Conservation (phyloP, 495 filamentous ascomycete species). For the Hypoxylon cercidicola region DNA sequence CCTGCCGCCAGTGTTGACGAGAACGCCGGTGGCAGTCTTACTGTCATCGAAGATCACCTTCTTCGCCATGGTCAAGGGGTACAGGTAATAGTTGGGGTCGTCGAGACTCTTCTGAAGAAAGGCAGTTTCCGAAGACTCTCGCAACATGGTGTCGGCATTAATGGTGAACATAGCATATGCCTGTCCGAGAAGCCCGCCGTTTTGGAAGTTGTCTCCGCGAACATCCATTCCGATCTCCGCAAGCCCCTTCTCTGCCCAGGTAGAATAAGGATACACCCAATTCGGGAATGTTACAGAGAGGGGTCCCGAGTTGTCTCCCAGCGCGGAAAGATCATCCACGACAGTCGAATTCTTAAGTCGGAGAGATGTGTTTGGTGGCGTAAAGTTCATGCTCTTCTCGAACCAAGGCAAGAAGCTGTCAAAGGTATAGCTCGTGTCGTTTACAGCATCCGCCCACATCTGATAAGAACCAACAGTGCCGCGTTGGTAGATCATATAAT, state of each 20-base stretch:
- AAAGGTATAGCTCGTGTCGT: constrained; percentile 65
- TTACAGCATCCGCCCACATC: constrained; percentile 67
- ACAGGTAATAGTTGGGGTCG: constrained; percentile 44
- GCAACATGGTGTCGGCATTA: constrained; percentile 40
- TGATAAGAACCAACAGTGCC: constrained; percentile 53
- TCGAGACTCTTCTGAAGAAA: constrained; percentile 37
- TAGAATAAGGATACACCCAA: constrained; percentile 56
- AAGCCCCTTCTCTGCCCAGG: constrained; percentile 50
- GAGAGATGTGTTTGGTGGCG: constrained; percentile 54
- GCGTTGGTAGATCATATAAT: constrained; percentile 62
- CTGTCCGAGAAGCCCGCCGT: constrained; percentile 49
- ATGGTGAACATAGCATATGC: constrained; percentile 40
- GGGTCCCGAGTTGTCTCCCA: constrained; percentile 53
- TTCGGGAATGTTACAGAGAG: constrained; percentile 64
- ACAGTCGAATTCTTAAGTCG: constrained; percentile 57
- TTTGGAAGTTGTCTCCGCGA: constrained; percentile 44
- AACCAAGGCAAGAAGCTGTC: constrained; percentile 65
- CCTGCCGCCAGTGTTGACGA: constrained; percentile 24
- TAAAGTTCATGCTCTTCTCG: constrained; percentile 63
- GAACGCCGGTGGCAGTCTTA: constrained; percentile 30
- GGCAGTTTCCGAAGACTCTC: constrained; percentile 41
- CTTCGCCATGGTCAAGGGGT: constrained; percentile 46
- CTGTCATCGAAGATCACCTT: constrained; percentile 50
- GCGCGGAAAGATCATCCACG: constrained; percentile 47
- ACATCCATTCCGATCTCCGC: constrained; percentile 50